phyloP scores from a whole-genome alignment of 805 yeast genomes.

The Torulaspora gathmanii region DNA sequence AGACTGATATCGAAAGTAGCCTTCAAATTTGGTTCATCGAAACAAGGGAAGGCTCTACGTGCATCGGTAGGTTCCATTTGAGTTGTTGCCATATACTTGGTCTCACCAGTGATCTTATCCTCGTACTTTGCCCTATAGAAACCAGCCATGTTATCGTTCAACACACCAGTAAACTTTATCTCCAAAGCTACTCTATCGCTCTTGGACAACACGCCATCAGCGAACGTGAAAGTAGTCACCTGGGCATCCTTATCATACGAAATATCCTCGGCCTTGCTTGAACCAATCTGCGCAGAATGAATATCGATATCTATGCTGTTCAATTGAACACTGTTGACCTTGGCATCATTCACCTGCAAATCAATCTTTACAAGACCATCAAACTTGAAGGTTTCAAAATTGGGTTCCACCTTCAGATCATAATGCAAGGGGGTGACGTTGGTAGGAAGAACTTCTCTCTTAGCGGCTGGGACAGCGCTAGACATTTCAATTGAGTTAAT shows the following conservation, averaged over 20 bases:
- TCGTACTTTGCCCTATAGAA: constrained; percentile 67
- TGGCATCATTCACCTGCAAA: constrained; percentile 45
- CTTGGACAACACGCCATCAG: constrained; percentile 36
- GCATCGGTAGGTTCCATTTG: constrained; percentile 88
- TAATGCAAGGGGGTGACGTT: constrained; percentile 72
- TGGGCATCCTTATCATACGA: constrained; percentile 52
- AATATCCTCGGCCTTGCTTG: constrained; percentile 41
- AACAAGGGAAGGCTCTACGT: constrained; percentile 81
- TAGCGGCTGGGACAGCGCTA: constrained; percentile 10
- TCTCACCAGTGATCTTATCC: constrained; percentile 53
- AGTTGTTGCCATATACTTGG: constrained; percentile 72
- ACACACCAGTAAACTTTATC: constrained; percentile 54
- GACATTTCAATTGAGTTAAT: constrained; percentile 7
- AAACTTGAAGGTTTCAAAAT: constrained; percentile 54
- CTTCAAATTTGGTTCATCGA: constrained; percentile 78
- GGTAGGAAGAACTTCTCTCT: constrained; percentile 51
- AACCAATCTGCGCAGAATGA: constrained; percentile 42
- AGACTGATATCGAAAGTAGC: constrained; percentile 65
- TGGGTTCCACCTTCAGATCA: constrained; percentile 60
- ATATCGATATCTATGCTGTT: constrained; percentile 65
- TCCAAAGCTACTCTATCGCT: constrained; percentile 41
- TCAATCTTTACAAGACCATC: constrained; percentile 53
- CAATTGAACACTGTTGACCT: constrained; percentile 45
- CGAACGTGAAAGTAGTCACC: constrained; percentile 56
- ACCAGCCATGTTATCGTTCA: constrained; percentile 79